phyloP scores from a whole-genome alignment of 306 rosid species.

The Vicia faba region DNA sequence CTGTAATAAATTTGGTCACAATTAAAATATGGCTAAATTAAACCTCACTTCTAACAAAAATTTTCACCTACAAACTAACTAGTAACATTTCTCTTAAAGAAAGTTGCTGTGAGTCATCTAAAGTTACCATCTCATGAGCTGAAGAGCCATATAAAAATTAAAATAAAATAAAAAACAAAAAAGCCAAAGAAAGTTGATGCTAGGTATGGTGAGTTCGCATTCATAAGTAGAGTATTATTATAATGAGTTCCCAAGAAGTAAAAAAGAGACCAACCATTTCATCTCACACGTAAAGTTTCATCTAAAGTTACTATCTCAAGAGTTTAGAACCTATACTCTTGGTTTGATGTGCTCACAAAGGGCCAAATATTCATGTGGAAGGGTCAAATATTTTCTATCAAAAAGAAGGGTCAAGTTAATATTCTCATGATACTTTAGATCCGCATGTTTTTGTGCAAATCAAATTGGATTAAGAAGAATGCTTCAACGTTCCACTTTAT shows the following conservation, averaged over 20 bases:
- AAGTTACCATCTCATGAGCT: neutral
- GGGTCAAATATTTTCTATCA: too few relatives aligned
- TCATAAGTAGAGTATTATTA: neutral
- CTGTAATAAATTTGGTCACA: too few relatives aligned
- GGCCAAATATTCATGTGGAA: neutral
- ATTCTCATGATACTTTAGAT: neutral
- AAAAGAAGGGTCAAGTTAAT: neutral
- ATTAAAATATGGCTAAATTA: too few relatives aligned
- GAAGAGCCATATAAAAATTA: neutral
- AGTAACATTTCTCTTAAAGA: neutral
- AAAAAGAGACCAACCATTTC: neutral
- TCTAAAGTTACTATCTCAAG: neutral
- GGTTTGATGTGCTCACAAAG: neutral
- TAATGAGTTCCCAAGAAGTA: neutral
- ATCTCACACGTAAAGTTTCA: neutral
- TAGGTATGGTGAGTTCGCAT: neutral
- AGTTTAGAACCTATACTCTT: conserved; percentile 27
- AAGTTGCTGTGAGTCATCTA: neutral
- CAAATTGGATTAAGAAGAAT: neutral
- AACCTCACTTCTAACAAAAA: neutral
- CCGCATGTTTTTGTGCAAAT: conserved; percentile 3
- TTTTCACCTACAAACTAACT: too few relatives aligned
- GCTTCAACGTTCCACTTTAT: neutral
- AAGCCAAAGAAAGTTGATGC: neutral
- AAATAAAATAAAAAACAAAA: too few relatives aligned